phyloP scores from a whole-genome alignment of 2,329 filamentous ascomycete genomes.

The Cladosporium cucumerinum region DNA sequence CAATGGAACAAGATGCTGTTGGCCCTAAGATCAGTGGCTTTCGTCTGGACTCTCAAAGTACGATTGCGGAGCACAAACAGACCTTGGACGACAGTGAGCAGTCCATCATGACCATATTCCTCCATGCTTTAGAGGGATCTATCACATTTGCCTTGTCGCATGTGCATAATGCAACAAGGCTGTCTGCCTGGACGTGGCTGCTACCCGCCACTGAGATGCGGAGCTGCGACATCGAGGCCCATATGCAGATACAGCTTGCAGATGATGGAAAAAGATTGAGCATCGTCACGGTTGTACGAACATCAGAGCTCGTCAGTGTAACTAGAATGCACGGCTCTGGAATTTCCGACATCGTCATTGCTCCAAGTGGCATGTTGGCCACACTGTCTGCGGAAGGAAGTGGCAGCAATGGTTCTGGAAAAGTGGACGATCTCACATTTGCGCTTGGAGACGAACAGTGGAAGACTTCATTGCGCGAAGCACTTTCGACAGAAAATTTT shows the following conservation, averaged over 20 bases:
- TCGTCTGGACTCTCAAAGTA: not conserved
- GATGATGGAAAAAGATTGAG: constrained; percentile 16
- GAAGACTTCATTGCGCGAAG: constrained; percentile 14
- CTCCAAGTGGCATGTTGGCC: not conserved
- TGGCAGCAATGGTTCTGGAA: not conserved
- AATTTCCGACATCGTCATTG: not conserved
- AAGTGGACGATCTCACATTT: not conserved
- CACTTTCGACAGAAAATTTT: constrained; percentile 19
- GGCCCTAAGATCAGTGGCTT: not conserved
- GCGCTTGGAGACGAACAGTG: constrained; percentile 11
- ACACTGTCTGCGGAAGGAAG: not conserved
- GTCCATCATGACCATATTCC: constrained; percentile 9
- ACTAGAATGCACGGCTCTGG: not conserved
- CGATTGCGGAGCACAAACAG: not conserved
- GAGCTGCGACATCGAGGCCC: not conserved
- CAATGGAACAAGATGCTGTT: not conserved
- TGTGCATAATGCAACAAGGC: not conserved
- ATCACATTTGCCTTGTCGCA: constrained; percentile 15
- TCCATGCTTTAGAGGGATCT: constrained; percentile 22
- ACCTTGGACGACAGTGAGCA: not conserved
- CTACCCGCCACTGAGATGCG: not conserved
- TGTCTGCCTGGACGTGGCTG: constrained; percentile 19
- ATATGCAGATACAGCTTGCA: constrained; percentile 14
- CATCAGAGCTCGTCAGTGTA: constrained; percentile 9
- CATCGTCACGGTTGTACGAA: constrained; percentile 8